phyloP scores from a whole-genome alignment of 192 early-diverging fungal species.

The Rhizophagus prolifer region DNA sequence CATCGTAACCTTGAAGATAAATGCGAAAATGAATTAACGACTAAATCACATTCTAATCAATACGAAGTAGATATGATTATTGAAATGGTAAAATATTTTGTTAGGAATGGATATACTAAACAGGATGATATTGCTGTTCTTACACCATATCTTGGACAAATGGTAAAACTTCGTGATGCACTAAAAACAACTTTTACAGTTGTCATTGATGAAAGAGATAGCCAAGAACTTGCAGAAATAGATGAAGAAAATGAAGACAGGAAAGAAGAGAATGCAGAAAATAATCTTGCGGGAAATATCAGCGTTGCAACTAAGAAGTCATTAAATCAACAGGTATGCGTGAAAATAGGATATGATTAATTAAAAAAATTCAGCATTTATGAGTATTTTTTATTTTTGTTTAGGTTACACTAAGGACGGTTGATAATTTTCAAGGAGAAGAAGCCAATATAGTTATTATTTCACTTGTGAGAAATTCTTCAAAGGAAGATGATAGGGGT shows the following conservation, averaged over 20 bases:
- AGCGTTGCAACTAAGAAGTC: neutral
- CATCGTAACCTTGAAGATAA: conserved; percentile 48
- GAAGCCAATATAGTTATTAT: conserved; percentile 47
- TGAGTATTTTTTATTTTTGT: neutral
- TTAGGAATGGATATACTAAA: conserved; percentile 51
- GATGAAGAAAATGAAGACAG: conserved; percentile 13
- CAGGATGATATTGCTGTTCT: conserved; percentile 53
- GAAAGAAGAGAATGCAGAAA: neutral
- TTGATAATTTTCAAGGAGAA: conserved; percentile 52
- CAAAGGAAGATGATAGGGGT: conserved; percentile 21
- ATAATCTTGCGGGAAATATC: neutral
- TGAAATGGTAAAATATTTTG: conserved; percentile 45
- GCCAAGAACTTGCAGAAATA: conserved; percentile 34
- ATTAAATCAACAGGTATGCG: neutral
- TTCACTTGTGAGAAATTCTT: conserved; percentile 40
- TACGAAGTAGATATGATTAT: conserved; percentile 55
- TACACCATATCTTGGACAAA: conserved; percentile 58
- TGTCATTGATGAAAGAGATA: conserved; percentile 43
- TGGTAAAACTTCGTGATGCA: conserved; percentile 42
- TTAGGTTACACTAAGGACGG: conserved; percentile 41
- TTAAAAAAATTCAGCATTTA: neutral
- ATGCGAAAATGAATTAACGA: conserved; percentile 33
- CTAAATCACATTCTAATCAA: conserved; percentile 46
- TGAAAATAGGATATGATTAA: neutral
- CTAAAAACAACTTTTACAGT: conserved; percentile 33